These are phyloP conservation scores for Nannochloropsis gaditana DNA, from an alignment of 108 stramenopile genomes.

Conservation along the genomic window DNA sequence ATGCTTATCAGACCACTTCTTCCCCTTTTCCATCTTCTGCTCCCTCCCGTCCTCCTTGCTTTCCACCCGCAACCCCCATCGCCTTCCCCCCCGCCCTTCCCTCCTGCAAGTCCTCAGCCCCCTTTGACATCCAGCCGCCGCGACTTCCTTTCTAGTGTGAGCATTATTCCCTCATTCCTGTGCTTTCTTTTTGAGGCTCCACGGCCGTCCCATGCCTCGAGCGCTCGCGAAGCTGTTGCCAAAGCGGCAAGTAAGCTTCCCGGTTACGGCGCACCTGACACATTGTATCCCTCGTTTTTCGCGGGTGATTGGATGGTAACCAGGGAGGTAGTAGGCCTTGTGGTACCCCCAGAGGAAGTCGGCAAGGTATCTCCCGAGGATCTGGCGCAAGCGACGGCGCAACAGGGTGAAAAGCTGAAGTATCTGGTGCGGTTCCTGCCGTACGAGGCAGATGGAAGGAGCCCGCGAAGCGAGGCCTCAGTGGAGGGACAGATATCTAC, in stretches of 20 bases:
- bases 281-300: neutral
- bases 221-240: slow-evolving; percentile 1
- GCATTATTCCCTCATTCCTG: neutral
- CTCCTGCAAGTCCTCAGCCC: neutral
- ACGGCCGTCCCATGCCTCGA: neutral
- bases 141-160: neutral
- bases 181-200: neutral
- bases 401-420: neutral
- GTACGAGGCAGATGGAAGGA: neutral
- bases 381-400: neutral
- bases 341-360: neutral
- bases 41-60: neutral
- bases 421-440: neutral
- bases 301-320: neutral
- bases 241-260: neutral
- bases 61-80: neutral
- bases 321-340: neutral
- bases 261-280: slow-evolving; percentile 6
- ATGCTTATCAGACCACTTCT: neutral
- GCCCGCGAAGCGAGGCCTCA: neutral
- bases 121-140: neutral
- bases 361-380: neutral
- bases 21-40: neutral
- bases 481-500: too few species aligned
- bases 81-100: neutral